phyloP scores from a whole-genome alignment of 2,329 filamentous ascomycete genomes.

The Exophiala viscosa region DNA sequence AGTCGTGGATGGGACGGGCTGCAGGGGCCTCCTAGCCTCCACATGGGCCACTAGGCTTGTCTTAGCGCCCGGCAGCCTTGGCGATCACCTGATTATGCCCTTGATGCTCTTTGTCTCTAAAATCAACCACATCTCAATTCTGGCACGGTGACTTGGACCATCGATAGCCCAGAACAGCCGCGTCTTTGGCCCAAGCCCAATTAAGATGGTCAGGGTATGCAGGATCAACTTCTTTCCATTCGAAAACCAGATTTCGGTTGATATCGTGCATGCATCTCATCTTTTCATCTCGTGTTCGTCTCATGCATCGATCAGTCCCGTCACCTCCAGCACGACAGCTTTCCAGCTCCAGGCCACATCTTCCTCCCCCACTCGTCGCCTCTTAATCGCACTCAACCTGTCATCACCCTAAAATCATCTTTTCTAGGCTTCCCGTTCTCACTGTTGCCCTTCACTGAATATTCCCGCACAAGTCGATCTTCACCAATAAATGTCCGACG shows the following conservation, averaged over 20 bases:
- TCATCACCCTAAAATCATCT: neutral
- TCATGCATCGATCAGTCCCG: neutral
- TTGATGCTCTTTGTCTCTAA: constrained; percentile 9
- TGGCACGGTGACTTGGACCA: too few relatives aligned
- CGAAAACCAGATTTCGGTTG: neutral
- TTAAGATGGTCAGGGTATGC: neutral
- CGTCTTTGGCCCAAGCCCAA: neutral
- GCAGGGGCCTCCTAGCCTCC: constrained; percentile 1
- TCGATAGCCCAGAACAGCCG: too few relatives aligned
- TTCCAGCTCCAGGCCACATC: neutral
- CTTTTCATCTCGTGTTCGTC: neutral
- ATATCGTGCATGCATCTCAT: neutral
- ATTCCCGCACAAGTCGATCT: too few relatives aligned
- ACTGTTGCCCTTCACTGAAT: neutral
- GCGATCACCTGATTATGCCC: constrained; percentile 19
- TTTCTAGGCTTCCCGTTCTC: neutral
- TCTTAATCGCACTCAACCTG: neutral
- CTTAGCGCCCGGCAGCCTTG: constrained; percentile 21
- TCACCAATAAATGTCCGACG: too few relatives aligned
- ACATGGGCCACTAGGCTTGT: neutral
- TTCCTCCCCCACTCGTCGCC: neutral
- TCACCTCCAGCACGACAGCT: neutral
- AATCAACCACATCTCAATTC: constrained; percentile 22
- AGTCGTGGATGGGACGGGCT: neutral
- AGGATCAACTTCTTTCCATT: neutral